Conservation (phyloP, 768 basidiomycete genomes). For the Russula sp. region DNA sequence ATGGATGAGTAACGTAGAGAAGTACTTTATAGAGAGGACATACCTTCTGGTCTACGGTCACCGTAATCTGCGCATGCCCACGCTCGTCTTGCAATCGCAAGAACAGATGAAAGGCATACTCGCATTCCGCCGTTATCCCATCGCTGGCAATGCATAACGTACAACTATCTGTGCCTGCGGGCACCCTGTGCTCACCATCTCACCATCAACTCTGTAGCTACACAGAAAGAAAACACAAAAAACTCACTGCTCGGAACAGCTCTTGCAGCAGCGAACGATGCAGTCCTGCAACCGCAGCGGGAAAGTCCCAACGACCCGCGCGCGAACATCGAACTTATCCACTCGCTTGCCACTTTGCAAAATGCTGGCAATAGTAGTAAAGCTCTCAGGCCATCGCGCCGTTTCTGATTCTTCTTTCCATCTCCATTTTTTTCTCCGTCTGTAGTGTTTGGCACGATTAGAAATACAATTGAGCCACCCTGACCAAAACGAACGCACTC, state of each 20-base stretch:
- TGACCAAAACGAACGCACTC: background rate
- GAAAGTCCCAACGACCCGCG: slow-evolving; percentile 16
- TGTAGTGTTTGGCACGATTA: background rate
- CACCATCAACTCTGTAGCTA: background rate
- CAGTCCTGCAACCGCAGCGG: slow-evolving; percentile 16
- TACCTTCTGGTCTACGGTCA: slow-evolving; percentile 17
- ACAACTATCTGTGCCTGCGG: background rate
- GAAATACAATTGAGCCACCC: background rate
- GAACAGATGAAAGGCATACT: slow-evolving; percentile 14
- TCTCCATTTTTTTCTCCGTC: slow-evolving; percentile 12
- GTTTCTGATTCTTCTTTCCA: background rate
- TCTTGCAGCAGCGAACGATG: slow-evolving; percentile 8
- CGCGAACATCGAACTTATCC: slow-evolving; percentile 16
- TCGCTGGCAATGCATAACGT: background rate
- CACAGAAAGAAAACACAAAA: background rate
- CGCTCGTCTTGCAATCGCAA: slow-evolving; percentile 18
- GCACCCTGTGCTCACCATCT: slow-evolving; percentile 8
- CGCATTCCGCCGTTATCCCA: background rate
- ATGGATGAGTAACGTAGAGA: background rate
- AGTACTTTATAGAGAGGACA: background rate
- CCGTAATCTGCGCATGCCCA: slow-evolving; percentile 7
- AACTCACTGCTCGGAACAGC: slow-evolving; percentile 13
- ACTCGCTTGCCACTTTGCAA: background rate
- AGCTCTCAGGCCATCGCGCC: background rate
- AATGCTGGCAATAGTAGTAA: slow-evolving; percentile 15